These are phyloP conservation scores for Talaromyces sp. DNA, from an alignment of 2,329 filamentous ascomycete species.

Conservation along the genomic window DNA sequence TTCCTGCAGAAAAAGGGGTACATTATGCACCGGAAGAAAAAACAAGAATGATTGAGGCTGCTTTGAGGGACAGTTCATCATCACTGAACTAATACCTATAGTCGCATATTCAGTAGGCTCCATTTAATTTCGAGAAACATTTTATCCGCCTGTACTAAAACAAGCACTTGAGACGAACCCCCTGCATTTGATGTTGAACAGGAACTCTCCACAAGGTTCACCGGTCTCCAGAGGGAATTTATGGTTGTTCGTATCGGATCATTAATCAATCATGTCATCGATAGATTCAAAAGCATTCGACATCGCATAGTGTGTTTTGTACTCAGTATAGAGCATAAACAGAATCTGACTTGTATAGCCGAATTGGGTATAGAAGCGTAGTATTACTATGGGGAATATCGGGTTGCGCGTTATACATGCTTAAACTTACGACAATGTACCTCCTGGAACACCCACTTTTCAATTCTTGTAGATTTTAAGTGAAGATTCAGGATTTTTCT, in stretches of 20 bases:
- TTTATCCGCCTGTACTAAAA: neutral
- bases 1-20: too few species aligned
- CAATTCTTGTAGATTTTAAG: neutral
- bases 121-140: neutral
- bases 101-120: too few species aligned
- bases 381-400: slow-evolving; percentile 2
- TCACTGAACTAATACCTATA: too few species aligned
- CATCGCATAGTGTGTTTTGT: neutral
- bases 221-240: neutral
- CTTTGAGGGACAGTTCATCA: too few species aligned
- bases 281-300: neutral
- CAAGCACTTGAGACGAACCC: neutral
- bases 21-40: too few species aligned
- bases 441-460: neutral
- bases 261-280: neutral
- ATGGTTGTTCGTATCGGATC: neutral
- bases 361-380: neutral
- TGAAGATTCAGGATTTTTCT: neutral
- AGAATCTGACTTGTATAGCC: neutral
- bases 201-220: neutral
- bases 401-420: neutral
- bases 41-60: too few species aligned
- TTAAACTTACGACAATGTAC: neutral
- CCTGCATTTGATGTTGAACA: neutral
- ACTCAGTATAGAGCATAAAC: neutral